phyloP scores from a whole-genome alignment of 1,284 basidiomycete species.

The Microbotryomycetes sp. region DNA sequence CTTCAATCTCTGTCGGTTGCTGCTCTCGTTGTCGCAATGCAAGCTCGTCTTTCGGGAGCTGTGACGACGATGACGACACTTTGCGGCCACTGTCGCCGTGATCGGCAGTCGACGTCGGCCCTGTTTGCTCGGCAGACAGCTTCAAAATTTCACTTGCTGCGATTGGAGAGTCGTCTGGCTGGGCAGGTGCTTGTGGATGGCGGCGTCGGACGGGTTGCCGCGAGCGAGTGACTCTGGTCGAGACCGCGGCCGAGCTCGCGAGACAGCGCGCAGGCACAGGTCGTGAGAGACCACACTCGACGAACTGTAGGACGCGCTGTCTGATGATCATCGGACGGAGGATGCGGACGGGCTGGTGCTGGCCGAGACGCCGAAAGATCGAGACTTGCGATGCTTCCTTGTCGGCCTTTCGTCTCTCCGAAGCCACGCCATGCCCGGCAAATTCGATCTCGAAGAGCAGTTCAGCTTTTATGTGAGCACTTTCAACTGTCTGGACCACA shows the following conservation, averaged over 20 bases:
- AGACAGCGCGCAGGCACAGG: neutral
- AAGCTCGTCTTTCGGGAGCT: neutral
- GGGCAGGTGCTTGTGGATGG: neutral
- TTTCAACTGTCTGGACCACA: no score
- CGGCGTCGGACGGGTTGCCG: neutral
- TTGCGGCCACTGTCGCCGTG: no score
- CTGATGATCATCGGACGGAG: no score
- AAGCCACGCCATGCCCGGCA: neutral
- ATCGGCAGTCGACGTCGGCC: neutral
- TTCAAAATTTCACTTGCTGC: neutral
- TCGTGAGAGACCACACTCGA: neutral
- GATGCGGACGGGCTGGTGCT: no score
- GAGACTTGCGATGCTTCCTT: no score
- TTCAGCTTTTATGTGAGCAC: constrained; percentile 30
- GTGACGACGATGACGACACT: neutral
- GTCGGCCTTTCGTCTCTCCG: no score
- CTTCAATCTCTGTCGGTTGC: neutral
- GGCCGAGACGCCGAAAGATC: no score
- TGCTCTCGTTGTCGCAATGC: neutral
- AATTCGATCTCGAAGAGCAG: constrained; percentile 22
- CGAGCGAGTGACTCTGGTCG: neutral
- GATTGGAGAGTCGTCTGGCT: neutral
- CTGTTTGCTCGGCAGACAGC: neutral
- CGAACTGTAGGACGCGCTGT: no score
- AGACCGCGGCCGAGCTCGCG: neutral